Conservation (phyloP, 306 rosid genomes). For the Cucumis melo region DNA sequence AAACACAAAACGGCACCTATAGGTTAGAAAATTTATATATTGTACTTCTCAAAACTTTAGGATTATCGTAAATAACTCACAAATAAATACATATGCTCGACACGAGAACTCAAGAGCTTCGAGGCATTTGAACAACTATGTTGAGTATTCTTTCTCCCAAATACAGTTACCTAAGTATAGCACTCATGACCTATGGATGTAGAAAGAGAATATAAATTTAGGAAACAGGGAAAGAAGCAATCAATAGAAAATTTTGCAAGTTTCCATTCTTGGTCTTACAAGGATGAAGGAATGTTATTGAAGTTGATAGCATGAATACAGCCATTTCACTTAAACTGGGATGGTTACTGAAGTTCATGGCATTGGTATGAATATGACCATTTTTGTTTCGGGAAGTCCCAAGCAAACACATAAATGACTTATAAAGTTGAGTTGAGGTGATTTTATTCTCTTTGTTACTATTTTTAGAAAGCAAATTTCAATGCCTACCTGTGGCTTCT, state of each 20-base stretch:
- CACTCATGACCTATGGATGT: not conserved
- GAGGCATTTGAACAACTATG: not conserved
- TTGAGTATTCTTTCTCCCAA: not conserved
- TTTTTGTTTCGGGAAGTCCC: not conserved
- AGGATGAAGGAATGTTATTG: not conserved
- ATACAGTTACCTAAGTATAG: not conserved
- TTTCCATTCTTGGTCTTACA: not conserved
- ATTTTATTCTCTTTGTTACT: not conserved
- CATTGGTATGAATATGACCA: not conserved
- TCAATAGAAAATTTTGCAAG: not conserved
- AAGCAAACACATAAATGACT: not conserved
- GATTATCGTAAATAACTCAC: no score
- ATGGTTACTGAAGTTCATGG: not conserved
- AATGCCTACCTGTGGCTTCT: conserved; percentile 45
- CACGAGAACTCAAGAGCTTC: no score
- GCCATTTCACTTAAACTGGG: not conserved
- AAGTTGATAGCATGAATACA: not conserved
- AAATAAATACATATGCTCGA: no score
- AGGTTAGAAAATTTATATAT: no score
- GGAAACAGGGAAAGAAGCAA: not conserved
- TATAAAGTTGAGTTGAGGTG: not conserved
- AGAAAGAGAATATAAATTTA: not conserved
- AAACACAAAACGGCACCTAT: no score
- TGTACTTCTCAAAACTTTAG: no score
- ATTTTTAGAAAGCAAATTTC: conserved; percentile 5